phyloP scores from a whole-genome alignment of 768 basidiomycete genomes.

The Termitomyces sp. region DNA sequence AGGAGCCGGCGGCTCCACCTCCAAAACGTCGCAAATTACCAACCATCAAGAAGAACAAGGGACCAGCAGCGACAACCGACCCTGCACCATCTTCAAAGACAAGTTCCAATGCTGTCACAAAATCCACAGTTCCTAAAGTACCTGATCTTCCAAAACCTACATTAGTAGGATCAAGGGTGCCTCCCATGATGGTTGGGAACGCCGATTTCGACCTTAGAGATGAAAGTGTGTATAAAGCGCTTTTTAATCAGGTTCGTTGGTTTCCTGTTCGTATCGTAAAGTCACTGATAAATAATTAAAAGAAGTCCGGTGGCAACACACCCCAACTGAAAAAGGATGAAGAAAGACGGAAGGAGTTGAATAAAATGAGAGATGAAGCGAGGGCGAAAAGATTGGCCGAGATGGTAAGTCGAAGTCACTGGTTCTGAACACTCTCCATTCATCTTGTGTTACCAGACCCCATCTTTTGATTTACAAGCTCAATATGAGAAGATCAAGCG shows the following conservation, averaged over 20 bases:
- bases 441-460: conserved; percentile 30
- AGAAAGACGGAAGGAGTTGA: conserved; percentile 63
- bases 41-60: conserved; percentile 65
- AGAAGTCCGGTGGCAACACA: conserved; percentile 39
- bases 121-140: conserved; percentile 23
- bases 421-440: background rate
- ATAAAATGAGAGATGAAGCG: conserved; percentile 69
- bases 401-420: conserved; percentile 36
- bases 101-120: conserved; percentile 20
- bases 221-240: conserved; percentile 54
- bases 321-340: conserved; percentile 43
- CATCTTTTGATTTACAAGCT: conserved; percentile 53
- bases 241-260: conserved; percentile 53
- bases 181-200: conserved; percentile 41
- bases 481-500: conserved; percentile 58
- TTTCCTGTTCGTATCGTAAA: background rate
- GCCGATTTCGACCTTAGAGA: conserved; percentile 65
- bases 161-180: conserved; percentile 25
- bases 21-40: conserved; percentile 50
- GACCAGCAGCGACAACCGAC: conserved; percentile 21
- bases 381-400: conserved; percentile 53
- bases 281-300: background rate
- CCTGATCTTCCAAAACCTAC: conserved; percentile 25
- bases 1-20: conserved; percentile 29
- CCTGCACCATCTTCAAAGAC: conserved; percentile 22